These are phyloP conservation scores for Yamadazyma spencermartinsiae DNA, from an alignment of 1,139 yeast species.

Conservation along the genomic window DNA sequence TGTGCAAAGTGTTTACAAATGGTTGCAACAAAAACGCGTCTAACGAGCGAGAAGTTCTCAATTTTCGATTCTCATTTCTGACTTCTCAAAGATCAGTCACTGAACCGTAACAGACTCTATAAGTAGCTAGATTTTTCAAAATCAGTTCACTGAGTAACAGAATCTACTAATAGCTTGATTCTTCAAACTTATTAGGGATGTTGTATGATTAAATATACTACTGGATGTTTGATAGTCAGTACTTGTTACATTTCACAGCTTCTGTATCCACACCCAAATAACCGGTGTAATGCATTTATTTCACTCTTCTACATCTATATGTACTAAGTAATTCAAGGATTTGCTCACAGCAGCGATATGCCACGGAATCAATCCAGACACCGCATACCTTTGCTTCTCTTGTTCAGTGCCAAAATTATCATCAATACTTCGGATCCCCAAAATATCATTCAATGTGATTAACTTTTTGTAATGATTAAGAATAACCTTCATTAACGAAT, in stretches of 20 bases:
- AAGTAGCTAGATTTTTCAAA: too few relatives aligned
- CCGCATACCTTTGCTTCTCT: slow-evolving; percentile 23
- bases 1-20: not conserved
- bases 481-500: slow-evolving; percentile 57
- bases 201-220: too few relatives aligned
- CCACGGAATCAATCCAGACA: slow-evolving; percentile 62
- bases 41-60: too few relatives aligned
- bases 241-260: not conserved
- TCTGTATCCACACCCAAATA: too few relatives aligned
- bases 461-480: slow-evolving; percentile 69
- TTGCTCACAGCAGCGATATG: slow-evolving; percentile 77
- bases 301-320: slow-evolving; percentile 40
- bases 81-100: too few relatives aligned
- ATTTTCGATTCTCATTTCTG: too few relatives aligned
- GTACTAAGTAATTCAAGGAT: slow-evolving; percentile 50
- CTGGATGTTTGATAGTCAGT: too few relatives aligned
- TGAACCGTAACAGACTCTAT: too few relatives aligned
- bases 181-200: too few relatives aligned
- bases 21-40: not conserved
- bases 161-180: too few relatives aligned
- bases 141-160: too few relatives aligned
- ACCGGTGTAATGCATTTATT: too few relatives aligned
- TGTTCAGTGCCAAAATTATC: slow-evolving; percentile 18
- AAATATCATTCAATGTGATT: slow-evolving; percentile 49
- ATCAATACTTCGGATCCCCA: slow-evolving; percentile 34